Conservation (phyloP, 2,329 filamentous ascomycete species). For the Alternaria gansuensis region DNA sequence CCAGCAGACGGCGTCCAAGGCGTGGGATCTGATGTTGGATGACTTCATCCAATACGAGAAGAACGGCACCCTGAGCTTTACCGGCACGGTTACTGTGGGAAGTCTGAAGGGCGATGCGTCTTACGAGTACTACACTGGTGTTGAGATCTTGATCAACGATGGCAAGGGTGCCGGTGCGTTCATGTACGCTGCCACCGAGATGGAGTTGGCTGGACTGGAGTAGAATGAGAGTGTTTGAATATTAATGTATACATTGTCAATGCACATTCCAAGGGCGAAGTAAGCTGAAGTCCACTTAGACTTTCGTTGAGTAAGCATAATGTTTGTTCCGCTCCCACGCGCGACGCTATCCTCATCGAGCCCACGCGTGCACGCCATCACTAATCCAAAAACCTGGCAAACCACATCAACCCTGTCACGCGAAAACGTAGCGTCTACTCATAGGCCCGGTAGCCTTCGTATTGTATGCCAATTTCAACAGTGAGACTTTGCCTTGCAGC, state of each 20-base stretch:
- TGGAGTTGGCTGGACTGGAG: constrained; percentile 33
- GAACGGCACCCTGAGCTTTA: constrained; percentile 61
- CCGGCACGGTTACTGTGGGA: constrained; percentile 63
- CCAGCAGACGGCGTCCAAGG: constrained; percentile 54
- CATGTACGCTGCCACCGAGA: constrained; percentile 51
- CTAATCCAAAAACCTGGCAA: neutral
- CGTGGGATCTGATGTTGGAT: constrained; percentile 56
- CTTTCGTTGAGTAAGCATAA: neutral
- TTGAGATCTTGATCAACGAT: constrained; percentile 49
- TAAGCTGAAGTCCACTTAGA: neutral
- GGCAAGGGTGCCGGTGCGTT: constrained; percentile 56
- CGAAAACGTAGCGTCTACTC: neutral
- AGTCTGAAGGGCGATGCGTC: constrained; percentile 60
- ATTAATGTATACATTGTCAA: constrained; percentile 13
- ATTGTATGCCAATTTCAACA: neutral
- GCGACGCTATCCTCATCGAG: constrained; percentile 6
- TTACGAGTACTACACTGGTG: constrained; percentile 58
- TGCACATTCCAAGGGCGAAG: neutral
- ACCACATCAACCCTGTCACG: neutral
- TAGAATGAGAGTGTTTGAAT: neutral
- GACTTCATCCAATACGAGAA: constrained; percentile 58
- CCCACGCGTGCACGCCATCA: neutral
- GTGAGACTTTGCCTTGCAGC: neutral
- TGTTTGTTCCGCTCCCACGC: neutral
- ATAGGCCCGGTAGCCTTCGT: neutral